Base-by-base conservation (phyloP, 169 alveolate species). In the Cryptosporidium sp. region DNA sequence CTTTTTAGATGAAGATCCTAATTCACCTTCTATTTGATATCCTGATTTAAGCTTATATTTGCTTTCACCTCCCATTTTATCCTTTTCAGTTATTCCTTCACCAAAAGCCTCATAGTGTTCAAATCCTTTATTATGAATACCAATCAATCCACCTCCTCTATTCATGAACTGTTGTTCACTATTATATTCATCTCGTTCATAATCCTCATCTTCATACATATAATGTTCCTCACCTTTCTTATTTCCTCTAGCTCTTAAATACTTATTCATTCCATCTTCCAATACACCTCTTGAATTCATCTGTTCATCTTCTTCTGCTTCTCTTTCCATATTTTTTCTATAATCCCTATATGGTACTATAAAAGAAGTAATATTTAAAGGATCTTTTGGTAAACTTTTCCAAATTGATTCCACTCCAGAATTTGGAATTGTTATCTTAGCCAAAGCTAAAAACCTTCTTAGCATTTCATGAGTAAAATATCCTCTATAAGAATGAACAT, bases 401-500 rank as follows among this genome's bases (percentile, higher is more conserved):
- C 86, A 73, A 2, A 73, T 53, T 3, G 86, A 23, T 6, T 56
- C 58, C 12, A 73, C 86, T 12, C 86, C 86, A n/a, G 60, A 33
- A n/a, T 33, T 39, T 21, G 86, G 86, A 23, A 73, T 16, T 10
- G 71, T 33, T 53, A 73, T 73, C 26, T 73, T 73, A 4, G 86
- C 86, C n/a, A 73, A 42, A 37, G 70, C 70, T 10, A 73, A 56
- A 37, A 73, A 73, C 45, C 86, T 73, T n/a, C 86, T 56, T 14
- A 73, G 16, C 86, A 73, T 73, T 42, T 73, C 86, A 56, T 58
- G 70, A 12, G 86, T 73, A 42, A 73, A 73, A 14, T 73, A 73
- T 2, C 86, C 86, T 21, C 42, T 21, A 39, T 73, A 73, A 6
- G 58, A 73, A 0, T 60, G 60, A 3, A 73, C 86, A 31, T 73